These are phyloP conservation scores for Termitomyces sp. DNA, from an alignment of 768 basidiomycete species.

Conservation along the genomic window DNA sequence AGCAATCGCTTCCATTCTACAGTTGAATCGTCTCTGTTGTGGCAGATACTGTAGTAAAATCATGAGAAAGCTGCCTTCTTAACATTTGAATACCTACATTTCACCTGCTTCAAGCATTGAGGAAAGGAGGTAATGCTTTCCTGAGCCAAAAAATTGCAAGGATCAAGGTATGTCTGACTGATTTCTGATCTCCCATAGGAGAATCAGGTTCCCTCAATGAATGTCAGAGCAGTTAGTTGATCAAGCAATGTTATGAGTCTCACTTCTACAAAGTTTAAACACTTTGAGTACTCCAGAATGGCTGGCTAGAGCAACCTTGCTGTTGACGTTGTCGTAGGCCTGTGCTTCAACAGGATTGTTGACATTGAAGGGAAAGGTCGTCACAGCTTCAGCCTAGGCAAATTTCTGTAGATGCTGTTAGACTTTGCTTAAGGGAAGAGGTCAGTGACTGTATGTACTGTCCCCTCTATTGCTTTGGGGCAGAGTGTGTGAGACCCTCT, in stretches of 20 bases:
- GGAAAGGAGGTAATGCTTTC: neutral
- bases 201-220: neutral
- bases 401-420: neutral
- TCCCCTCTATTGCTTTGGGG: neutral
- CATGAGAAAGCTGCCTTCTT: too few species aligned
- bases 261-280: neutral
- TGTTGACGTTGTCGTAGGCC: neutral
- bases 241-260: neutral
- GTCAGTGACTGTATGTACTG: neutral
- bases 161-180: neutral
- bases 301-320: neutral
- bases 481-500: neutral
- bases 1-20: too few species aligned
- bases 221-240: too few species aligned
- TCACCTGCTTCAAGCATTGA: neutral
- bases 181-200: neutral
- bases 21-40: too few species aligned
- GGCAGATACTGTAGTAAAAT: too few species aligned
- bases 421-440: neutral
- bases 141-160: neutral
- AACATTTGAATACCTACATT: neutral
- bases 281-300: neutral
- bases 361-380: neutral
- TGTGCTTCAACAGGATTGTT: neutral
- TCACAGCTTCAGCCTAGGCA: neutral